Percentiles rank a stretch among this genome's conserved stretches.
Conservation (phyloP, 1,139 yeast species). For the Geotrichum aggregatum region DNA sequence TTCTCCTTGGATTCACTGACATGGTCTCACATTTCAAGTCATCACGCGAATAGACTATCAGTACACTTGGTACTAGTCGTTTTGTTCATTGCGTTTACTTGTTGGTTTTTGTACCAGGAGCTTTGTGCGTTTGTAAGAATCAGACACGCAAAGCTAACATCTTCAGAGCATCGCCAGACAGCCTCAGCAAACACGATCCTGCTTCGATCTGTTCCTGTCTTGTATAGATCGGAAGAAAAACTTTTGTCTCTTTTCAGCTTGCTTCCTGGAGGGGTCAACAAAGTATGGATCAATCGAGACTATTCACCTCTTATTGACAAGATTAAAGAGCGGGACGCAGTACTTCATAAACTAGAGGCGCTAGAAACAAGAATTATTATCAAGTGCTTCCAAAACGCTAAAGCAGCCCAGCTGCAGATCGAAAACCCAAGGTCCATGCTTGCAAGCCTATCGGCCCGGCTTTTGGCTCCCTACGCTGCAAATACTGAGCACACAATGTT, state of each 20-base stretch:
- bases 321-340: slow-evolving; percentile 23
- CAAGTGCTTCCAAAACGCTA: slow-evolving; percentile 11
- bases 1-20: slow-evolving; percentile 32
- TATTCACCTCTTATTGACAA: slow-evolving; percentile 26
- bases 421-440: slow-evolving; percentile 12
- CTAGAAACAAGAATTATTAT: slow-evolving; percentile 22
- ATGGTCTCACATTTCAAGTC: slow-evolving; percentile 30
- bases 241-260: slow-evolving; percentile 23
- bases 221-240: slow-evolving; percentile 15
- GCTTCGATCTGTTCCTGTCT: slow-evolving; percentile 29
- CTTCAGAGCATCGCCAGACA: slow-evolving; percentile 24
- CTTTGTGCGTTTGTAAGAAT: slow-evolving; percentile 28
- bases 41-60: slow-evolving; percentile 24
- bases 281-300: slow-evolving; percentile 35
- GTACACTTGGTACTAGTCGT: slow-evolving; percentile 32
- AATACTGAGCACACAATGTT: neutral
- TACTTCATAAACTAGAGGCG: slow-evolving; percentile 27
- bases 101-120: slow-evolving; percentile 28
- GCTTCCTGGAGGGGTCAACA: slow-evolving; percentile 30
- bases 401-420: neutral
- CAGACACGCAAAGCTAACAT: slow-evolving; percentile 28
- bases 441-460: neutral
- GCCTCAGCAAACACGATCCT: slow-evolving; percentile 32
- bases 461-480: slow-evolving; percentile 1
- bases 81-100: slow-evolving; percentile 22